Evolutionary conservation across 1,284 basidiomycete species (phyloP).

Genomic region (Trichosporon asahii): DNA sequence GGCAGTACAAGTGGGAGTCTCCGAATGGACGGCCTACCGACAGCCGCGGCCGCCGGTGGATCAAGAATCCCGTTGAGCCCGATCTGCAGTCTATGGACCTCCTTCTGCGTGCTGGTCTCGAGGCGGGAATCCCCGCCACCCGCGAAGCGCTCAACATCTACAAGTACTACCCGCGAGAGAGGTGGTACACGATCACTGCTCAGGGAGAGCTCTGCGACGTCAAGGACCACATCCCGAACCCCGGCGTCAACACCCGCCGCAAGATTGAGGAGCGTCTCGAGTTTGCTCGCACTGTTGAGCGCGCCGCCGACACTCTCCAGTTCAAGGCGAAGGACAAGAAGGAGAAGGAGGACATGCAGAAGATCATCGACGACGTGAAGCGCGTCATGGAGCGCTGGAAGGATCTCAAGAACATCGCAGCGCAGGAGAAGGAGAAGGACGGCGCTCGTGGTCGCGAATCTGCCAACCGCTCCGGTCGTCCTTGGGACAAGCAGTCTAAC

Average conservation of each 20-base stretch:
- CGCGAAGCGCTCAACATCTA: slow-evolving; percentile 25
- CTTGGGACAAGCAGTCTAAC: background rate
- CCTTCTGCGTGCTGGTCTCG: slow-evolving; percentile 34
- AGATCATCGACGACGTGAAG: background rate
- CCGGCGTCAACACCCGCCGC: background rate
- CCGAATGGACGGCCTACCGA: slow-evolving; percentile 28
- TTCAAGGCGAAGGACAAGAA: slow-evolving; percentile 11
- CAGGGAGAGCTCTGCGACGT: background rate
- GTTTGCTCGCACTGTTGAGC: background rate
- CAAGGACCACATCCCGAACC: background rate
- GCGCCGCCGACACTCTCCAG: background rate
- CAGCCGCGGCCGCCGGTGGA: slow-evolving; percentile 22
- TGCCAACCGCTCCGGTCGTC: background rate
- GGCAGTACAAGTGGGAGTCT: slow-evolving; percentile 16
- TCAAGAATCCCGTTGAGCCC: slow-evolving; percentile 14
- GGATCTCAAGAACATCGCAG: background rate
- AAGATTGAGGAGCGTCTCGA: background rate
- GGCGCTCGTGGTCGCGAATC: background rate
- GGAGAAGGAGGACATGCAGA: slow-evolving; percentile 2
- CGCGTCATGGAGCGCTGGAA: background rate
- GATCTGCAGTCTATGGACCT: slow-evolving; percentile 27
- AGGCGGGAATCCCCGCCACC: slow-evolving; percentile 20
- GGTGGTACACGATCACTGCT: background rate
- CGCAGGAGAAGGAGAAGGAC: background rate
- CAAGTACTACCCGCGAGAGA: slow-evolving; percentile 16